A percentile compares a stretch with the other conserved stretches of the same genome.
These are phyloP conservation scores for Capsicum baccatum DNA, from an alignment of 257 asterid genomes.

Conservation along the genomic window DNA sequence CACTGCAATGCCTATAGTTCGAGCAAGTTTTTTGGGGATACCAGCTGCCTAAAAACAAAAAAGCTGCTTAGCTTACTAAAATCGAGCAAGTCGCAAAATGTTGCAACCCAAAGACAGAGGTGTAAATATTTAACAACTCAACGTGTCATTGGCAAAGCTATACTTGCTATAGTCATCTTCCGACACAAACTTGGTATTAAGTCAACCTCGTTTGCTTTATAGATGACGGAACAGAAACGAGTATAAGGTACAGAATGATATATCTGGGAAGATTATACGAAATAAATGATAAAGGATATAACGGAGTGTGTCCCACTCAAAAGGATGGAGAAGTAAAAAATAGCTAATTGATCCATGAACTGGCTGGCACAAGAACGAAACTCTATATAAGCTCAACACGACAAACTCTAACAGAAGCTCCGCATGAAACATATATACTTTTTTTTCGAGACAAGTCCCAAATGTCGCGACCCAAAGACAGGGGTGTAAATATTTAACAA, in stretches of 20 bases:
- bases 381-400: neutral
- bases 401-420: neutral
- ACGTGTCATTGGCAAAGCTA: conserved; percentile 19
- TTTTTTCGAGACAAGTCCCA: too few relatives aligned
- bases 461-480: conserved; percentile 21
- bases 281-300: neutral
- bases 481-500: neutral
- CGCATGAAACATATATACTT: too few relatives aligned
- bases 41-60: conserved; percentile 23
- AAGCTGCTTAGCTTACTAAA: neutral
- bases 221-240: conserved; percentile 38
- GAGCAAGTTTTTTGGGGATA: conserved; percentile 28
- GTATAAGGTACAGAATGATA: too few relatives aligned
- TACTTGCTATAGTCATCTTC: conserved; percentile 29
- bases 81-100: neutral
- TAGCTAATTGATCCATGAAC: neutral
- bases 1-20: conserved; percentile 24
- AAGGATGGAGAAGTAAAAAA: neutral
- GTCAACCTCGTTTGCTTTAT: neutral
- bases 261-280: too few relatives aligned
- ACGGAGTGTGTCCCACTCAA: neutral
- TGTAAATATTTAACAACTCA: neutral
- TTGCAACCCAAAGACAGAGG: conserved; percentile 10
- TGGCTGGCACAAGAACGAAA: neutral
- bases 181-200: neutral